These are phyloP conservation scores for Sisymbrium altissimum DNA, from an alignment of 345 rosid species.

Conservation along the genomic window DNA sequence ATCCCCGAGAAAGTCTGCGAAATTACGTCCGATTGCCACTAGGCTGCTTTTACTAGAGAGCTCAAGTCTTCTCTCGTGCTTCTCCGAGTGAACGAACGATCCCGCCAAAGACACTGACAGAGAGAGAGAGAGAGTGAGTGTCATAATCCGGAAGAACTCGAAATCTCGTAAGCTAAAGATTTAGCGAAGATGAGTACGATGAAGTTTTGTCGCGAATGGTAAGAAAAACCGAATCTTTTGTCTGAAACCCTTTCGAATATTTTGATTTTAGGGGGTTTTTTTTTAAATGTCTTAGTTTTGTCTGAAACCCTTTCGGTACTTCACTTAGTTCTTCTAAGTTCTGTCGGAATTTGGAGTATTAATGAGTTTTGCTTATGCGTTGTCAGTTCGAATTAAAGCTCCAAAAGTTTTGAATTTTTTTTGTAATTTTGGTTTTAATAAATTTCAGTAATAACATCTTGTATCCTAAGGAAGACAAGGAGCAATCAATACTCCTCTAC, in stretches of 20 bases:
- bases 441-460: conserved; percentile 68
- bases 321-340: neutral
- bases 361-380: neutral
- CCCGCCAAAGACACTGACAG: conserved; percentile 18
- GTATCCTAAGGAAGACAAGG: conserved; percentile 67
- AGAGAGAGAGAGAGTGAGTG: neutral
- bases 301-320: neutral
- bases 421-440: neutral
- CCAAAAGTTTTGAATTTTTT: neutral
- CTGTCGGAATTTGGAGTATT: neutral
- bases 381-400: conserved; percentile 6
- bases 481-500: conserved; percentile 56
- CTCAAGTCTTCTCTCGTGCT: neutral
- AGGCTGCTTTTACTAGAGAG: neutral
- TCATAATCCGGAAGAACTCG: neutral
- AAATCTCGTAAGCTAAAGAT: neutral
- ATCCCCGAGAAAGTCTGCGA: neutral
- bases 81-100: neutral
- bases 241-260: neutral
- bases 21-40: conserved; percentile 9
- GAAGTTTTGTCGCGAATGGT: conserved; percentile 92
- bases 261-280: neutral
- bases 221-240: neutral
- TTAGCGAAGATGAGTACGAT: conserved; percentile 66
- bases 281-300: neutral